Evolutionary conservation across 176 grass and related monocot genomes (phyloP), one percentile per base, ranked within the genome.

Genomic region (Carex kokanica): DNA sequence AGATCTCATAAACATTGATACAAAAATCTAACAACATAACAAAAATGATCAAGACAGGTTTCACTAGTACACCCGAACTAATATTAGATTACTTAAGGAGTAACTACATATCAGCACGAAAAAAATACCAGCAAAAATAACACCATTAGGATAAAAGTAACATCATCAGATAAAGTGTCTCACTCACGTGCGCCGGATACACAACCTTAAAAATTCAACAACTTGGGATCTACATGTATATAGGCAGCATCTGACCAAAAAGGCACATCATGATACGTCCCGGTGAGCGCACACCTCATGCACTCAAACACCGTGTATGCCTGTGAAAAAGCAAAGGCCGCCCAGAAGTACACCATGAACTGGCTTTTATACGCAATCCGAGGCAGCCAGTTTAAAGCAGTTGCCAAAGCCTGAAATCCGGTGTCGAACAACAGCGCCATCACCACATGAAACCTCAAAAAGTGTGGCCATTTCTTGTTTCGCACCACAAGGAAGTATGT

Each of bases 401-500:
- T 95, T 57, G 87, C 93, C 69, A 95, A 82, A 53, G 85, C 86
- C 87, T 93, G 92, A 78, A 90, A 87, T 24, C 88, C 96, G 1
- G 93, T 98, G 63, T 98, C 96, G 9, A 98, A 51, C 11, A 98
- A 91, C 84, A 98, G 85, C 18, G 93, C 91, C 89, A 98, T 64
- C 51, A 89, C 92, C 6, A 95, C 89, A 80, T 98, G 96, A 81
- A 98, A 98, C 69, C 96, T 88, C 86, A 98, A 73, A 79, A 95
- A 95, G 57, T 95, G 96, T 0, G 96, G 96, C 82, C 82, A 91
- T 87, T 94, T 92, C 65, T 95, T 95, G 60, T 93, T 88, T 43
- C 89, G 86, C 78, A 95, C 92, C 2, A 98, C 91, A 0, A 95
- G 86, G 87, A 93, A 93, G 83, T 95, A 98, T 3, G 89, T 90